Evolutionary conservation across 108 stramenopile species (phyloP), one percentile per base, ranked within the genome.

Genomic region (Chaetoceros tenuissimus): DNA sequence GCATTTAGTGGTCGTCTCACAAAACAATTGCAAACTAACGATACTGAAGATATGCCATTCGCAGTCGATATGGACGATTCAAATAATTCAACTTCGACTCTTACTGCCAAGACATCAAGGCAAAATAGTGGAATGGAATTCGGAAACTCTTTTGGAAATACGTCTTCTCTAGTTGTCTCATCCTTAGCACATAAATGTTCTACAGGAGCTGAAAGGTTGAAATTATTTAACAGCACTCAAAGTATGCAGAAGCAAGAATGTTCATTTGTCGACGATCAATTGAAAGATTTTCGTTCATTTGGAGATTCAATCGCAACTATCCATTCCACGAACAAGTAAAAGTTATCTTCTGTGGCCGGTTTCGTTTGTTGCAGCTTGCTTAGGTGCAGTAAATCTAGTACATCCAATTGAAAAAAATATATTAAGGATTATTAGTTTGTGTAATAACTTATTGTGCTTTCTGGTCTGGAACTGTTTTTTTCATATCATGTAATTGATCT

Each of bases 401-500:
- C n/a, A n/a, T n/a, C n/a, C n/a, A n/a, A n/a, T n/a, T n/a, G n/a
- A n/a, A n/a, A n/a, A n/a, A n/a, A n/a, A n/a, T n/a, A n/a, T n/a
- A n/a, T n/a, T n/a, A n/a, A n/a, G n/a, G n/a, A n/a, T n/a, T n/a
- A n/a, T n/a, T n/a, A n/a, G n/a, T n/a, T n/a, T n/a, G n/a, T n/a
- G n/a, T n/a, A n/a, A n/a, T n/a, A n/a, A n/a, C n/a, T n/a, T n/a
- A n/a, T n/a, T n/a, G n/a, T n/a, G n/a, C n/a, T n/a, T n/a, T n/a
- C n/a, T n/a, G n/a, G n/a, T n/a, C n/a, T n/a, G n/a, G n/a, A n/a
- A n/a, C n/a, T n/a, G n/a, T 40, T 13, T 81, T 75, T 24, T 83
- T 78, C 30, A 72, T 66, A 28, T 85, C 79, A 40, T 72, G 73
- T 44, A 78, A 77, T 62, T 84, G 73, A 26, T 84, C 81, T 49